Evolutionary conservation across 1,139 yeast genomes (phyloP), one percentile per base, ranked within the genome.

Genomic region (Geotrichum candidum): DNA sequence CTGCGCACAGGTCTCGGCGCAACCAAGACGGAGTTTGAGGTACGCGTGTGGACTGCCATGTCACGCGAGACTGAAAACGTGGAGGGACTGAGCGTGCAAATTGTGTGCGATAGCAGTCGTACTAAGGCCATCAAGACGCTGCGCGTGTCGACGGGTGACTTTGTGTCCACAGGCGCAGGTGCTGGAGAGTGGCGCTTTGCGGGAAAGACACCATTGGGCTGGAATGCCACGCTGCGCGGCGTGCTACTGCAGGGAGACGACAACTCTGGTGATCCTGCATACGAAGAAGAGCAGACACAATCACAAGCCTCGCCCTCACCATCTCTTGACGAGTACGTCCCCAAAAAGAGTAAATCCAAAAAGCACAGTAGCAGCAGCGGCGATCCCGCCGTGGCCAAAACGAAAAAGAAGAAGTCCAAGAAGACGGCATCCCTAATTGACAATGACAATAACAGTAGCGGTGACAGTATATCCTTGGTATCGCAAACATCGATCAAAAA

Each of bases 161-260:
- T 88, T 66, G 80, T 81, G 61, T 78, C 78, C 61, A 80, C 80
- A 56, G 81, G 81, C 27, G 76, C 78, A 22, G 86, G 85, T 0
- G 73, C 71, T 46, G 89, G 86, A n/a, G 84, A 82, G 68, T 91
- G 97, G 97, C 79, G 82, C 11, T 81, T 92, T 65, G 85, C 84
- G 57, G 81, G 84, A 31, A 78, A 78, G 29, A 75, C 85, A 13
- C 77, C 85, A 1, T 77, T 88, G 0, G 96, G 96, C 0, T 80
- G 86, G 65, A 82, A 79, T 58, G 92, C 96, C 0, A 77, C 87
- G 0, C 78, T 92, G 29, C 80, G 90, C 58, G 97, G 94, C 18
- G 74, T 76, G 23, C 67, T 82, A 18, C 54, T 53, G 56, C 56
- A 45, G 15, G 56, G 53, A 29, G 38, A 48, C 25, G 59, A 53